Conservation (phyloP, 2,329 filamentous ascomycete species). For the Diaporthe batatas region DNA sequence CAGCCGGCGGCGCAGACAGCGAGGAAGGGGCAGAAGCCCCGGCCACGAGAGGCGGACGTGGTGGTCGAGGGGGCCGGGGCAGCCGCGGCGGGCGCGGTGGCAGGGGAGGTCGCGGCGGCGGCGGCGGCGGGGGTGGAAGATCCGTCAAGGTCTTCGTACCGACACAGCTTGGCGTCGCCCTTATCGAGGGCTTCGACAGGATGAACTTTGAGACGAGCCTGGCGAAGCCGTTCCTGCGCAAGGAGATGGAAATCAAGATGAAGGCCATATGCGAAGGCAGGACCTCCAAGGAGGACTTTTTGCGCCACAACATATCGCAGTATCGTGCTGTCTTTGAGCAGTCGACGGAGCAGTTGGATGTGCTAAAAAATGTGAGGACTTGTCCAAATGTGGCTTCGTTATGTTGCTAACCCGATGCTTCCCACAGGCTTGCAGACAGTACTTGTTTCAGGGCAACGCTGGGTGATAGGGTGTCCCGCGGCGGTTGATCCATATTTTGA, state of each 20-base stretch:
- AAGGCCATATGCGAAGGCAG: conserved; percentile 94
- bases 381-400: neutral
- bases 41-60: conserved; percentile 56
- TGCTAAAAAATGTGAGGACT: conserved; percentile 69
- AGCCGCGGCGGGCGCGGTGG: conserved; percentile 60
- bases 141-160: conserved; percentile 90
- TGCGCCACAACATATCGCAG: conserved; percentile 86
- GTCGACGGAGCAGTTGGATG: conserved; percentile 80
- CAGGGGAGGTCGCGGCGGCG: conserved; percentile 55
- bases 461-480: neutral
- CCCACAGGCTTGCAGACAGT: conserved; percentile 66
- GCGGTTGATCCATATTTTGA: too few species aligned
- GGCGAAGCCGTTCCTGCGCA: conserved; percentile 94
- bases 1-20: conserved; percentile 54
- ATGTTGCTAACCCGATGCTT: conserved; percentile 40
- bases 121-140: conserved; percentile 59
- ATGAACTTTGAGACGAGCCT: conserved; percentile 94
- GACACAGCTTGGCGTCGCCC: conserved; percentile 88
- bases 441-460: conserved; percentile 57
- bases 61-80: conserved; percentile 64
- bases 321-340: conserved; percentile 90
- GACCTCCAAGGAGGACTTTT: conserved; percentile 78
- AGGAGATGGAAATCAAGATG: conserved; percentile 98
- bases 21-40: conserved; percentile 57
- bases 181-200: conserved; percentile 94